Evolutionary conservation across 495 filamentous ascomycete species (phyloP), one percentile per base, ranked within the genome.

Genomic region (Alectoria sarmentosa): DNA sequence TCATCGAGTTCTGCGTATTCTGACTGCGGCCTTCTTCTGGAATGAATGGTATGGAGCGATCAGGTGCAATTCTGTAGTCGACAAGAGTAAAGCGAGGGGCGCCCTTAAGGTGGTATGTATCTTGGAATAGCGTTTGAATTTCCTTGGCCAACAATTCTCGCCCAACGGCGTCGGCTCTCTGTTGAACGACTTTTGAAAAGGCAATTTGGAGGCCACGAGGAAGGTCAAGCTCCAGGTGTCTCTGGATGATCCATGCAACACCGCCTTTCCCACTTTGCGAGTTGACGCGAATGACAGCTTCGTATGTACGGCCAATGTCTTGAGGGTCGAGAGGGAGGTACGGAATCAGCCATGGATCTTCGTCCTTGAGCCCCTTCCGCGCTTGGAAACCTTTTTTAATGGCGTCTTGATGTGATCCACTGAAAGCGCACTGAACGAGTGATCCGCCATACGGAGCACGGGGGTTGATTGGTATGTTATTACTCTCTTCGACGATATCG

Each of bases 271-370:
- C 94, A 66, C 86, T 90, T 73, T 98, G 94, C 30, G 89, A 93
- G 76, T 98, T 98, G 81, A 98, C 94, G 38, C 93, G 90, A 74
- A 98, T 98, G 73, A 97, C 89, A 48, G 93, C 93, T 76, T 97
- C 92, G 81, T 97, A 97, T 37, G 88, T 97, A 15, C 93, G 86
- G 32, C 94, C 94, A 62, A 98, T 96, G 76, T 97, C 92, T 69
- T 89, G 82, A 3, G 92, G 93, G 71, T 97, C 93, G 56, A 98
- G 82, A 23, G 94, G 94, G 39, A 98, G 88, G 73, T 97, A 98
- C 3, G 93, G 94, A 56, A 98, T 82, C 57, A 81, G 73, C 86
- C 86, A 89, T 34, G 77, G 77, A 62, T 84, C 82, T 30, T 92
- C 84, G 62, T 85, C 78, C 10, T 76, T 77, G 60, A 82, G 81